Evolutionary conservation across 2,329 filamentous ascomycete species (phyloP), one percentile per base, ranked within the genome.

Genomic region (Xylariaceae sp.): DNA sequence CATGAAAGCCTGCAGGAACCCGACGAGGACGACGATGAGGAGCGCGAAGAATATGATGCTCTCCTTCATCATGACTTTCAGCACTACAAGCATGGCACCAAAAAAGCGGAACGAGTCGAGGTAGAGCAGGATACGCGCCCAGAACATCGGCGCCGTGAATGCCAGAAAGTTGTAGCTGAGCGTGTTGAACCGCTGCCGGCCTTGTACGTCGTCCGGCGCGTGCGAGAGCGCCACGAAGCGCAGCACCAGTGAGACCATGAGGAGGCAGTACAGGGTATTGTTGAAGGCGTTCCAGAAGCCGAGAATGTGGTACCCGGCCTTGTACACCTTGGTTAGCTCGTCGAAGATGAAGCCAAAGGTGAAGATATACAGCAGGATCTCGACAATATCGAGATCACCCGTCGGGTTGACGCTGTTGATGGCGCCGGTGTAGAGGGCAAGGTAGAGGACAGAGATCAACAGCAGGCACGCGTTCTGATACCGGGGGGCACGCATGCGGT

Each of bases 231-330:
- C 92, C 45, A 95, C 78, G 62, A 95, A 80, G 32, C 94, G 87
- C 36, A 92, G 75, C 40, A 88, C 74, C 59, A 99, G 86, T 2
- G 89, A 95, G 3, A 88, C 81, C 0, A 84, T 81, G 32, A 99
- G 77, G 1, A 97, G 76, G 0, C 80, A 72, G 70, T 99, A 99
- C 0, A 99, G 78, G 0, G 86, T 79, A 22, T 82, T 80, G 71
- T 99, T 99, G 76, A 99, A 96, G 21, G 88, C 88, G 65, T 96
- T 96, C 94, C 94, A 97, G 70, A 99, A 99, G 18, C 89, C 87
- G 51, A 99, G 79, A 66, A 97, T 97, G 65, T 87, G 88, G 57
- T 88, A 83, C 9, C 94, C 94, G 13, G 96, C 88, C 70, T 99
- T 99, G 83, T 89, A 96, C 63, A 96, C 82, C 71, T 99, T 99